Base-by-base conservation (phyloP, 108 stramenopile species). In the Poteriospumella lacustris region DNA sequence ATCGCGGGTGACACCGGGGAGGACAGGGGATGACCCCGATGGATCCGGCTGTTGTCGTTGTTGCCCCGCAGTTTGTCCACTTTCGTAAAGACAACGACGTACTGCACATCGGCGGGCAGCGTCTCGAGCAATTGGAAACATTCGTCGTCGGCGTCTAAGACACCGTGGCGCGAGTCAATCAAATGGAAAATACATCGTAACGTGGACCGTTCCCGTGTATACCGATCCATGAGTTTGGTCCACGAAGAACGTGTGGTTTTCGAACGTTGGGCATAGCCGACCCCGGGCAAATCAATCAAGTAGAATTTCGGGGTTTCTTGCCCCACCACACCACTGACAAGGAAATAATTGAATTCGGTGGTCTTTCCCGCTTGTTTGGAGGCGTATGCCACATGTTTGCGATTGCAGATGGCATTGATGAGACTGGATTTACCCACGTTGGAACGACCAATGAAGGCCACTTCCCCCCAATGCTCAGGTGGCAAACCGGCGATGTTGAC, bases 311-410 rank as follows among this genome's bases (percentile, higher is more conserved):
- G 3, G 3, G 28, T 64, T 31, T 64, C 29, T 64, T 64, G 28
- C 31, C 60, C 60, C 28, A 31, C 9, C 28, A 34, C 5, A 34
- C 60, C 60, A 34, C 3, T 64, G 44, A 95, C 91, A n/a, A 91
- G 89, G 76, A 95, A 97, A 67, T 82, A 95, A 80, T 97, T 97
- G 80, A 95, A 92, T 70, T 93, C 91, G 76, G 94, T 93, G 1
- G 96, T 97, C 87, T 96, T 96, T 26, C 96, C 97, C 9, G 97
- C 93, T 24, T 87, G 85, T 81, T 97, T 96, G 59, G 92, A 93
- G 2, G 91, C 91, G 68, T 90, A 93, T 2, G 95, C 97, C 9
- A 95, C 73, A 12, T 90, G 89, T 80, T 94, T 95, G 28, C 95
- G 87, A 82, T 94, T 94, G 28, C 90, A 92, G 12, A 85, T 39